phyloP scores from a whole-genome alignment of 2,329 filamentous ascomycete genomes.

The Alternaria conjuncta region DNA sequence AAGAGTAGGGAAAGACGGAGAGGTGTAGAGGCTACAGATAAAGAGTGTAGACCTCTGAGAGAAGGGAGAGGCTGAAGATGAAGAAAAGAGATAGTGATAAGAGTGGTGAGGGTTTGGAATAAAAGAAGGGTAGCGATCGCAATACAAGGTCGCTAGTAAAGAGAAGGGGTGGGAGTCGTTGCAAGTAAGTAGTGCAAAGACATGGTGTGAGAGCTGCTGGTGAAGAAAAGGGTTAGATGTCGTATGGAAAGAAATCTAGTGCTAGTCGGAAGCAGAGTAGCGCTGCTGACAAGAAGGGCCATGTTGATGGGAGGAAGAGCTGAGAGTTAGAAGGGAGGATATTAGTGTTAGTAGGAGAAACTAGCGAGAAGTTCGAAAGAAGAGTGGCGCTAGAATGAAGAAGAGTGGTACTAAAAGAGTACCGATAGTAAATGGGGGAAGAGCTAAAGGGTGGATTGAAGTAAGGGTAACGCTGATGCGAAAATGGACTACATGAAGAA shows the following conservation, averaged over 20 bases:
- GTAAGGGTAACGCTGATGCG: no score
- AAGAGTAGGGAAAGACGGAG: accelerated
- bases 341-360: accelerated
- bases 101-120: neutral
- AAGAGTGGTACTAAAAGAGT: no score
- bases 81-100: neutral
- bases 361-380: neutral
- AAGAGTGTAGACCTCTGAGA: neutral
- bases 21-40: accelerated
- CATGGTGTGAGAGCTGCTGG: neutral
- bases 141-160: neutral
- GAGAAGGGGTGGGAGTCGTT: neutral
- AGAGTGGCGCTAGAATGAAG: neutral
- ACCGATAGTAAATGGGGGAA: no score
- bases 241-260: neutral
- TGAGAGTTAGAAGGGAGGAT: accelerated
- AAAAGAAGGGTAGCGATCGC: neutral
- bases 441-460: no score
- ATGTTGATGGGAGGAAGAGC: neutral
- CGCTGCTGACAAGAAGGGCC: neutral
- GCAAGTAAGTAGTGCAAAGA: neutral
- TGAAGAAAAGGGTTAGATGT: neutral
- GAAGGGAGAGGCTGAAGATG: neutral
- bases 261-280: no score
- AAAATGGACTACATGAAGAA: accelerated